phyloP scores from a whole-genome alignment of 805 yeast genomes.

The Metschnikowia orientalis region DNA sequence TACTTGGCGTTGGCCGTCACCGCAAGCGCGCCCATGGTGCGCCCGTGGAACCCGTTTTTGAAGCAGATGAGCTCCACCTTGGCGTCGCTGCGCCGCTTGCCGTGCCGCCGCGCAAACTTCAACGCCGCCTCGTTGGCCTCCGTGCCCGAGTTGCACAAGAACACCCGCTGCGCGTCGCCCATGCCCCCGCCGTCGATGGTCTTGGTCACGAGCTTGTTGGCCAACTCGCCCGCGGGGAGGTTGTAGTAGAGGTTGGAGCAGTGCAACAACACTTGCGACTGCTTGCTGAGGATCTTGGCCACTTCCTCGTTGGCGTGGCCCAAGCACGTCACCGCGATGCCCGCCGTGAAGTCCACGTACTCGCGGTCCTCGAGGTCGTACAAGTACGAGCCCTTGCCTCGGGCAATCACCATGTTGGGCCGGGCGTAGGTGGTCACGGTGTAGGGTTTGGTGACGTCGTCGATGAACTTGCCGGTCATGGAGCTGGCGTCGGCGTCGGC shows the following conservation, averaged over 20 bases:
- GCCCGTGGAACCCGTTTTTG: constrained; percentile 87
- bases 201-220: constrained; percentile 61
- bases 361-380: constrained; percentile 76
- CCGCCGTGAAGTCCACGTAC: constrained; percentile 89
- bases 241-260: constrained; percentile 84
- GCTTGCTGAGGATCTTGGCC: constrained; percentile 66
- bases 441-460: constrained; percentile 45
- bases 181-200: constrained; percentile 77
- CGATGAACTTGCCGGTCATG: constrained; percentile 38
- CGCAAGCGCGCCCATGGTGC: constrained; percentile 88
- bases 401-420: constrained; percentile 70
- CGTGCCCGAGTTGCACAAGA: constrained; percentile 56
- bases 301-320: constrained; percentile 83
- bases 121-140: constrained; percentile 59
- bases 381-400: constrained; percentile 75
- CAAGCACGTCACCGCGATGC: constrained; percentile 93
- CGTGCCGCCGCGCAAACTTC: constrained; percentile 73
- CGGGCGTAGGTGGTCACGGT: constrained; percentile 77
- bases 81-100: constrained; percentile 47
- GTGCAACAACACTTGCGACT: constrained; percentile 70
- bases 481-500: constrained; percentile 31
- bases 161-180: constrained; percentile 71
- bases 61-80: constrained; percentile 84
- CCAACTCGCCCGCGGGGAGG: constrained; percentile 75
- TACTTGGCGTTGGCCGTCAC: constrained; percentile 93